Conservation (phyloP, 257 asterid species). For the Petunia axillaris region DNA sequence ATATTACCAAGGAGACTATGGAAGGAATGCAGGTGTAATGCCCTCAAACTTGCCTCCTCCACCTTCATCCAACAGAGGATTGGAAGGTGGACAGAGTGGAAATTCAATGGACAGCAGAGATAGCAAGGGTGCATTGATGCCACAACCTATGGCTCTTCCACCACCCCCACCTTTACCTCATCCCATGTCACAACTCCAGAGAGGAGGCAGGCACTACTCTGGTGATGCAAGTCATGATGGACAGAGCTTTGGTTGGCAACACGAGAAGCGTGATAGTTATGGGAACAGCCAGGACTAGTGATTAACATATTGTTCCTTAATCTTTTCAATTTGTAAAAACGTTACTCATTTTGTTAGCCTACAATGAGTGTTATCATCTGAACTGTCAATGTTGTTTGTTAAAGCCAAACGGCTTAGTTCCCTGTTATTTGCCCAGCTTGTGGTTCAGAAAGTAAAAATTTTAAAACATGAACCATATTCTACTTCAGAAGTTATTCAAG, state of each 20-base stretch:
- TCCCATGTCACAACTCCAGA: conserved; percentile 51
- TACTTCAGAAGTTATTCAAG: not conserved
- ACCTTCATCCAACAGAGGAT: conserved; percentile 47
- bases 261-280: conserved; percentile 56
- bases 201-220: conserved; percentile 57
- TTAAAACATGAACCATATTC: not conserved
- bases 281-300: conserved; percentile 55
- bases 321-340: not conserved
- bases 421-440: not conserved
- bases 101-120: conserved; percentile 52
- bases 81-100: conserved; percentile 58
- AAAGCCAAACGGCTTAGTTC: not conserved
- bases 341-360: not conserved
- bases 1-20: conserved; percentile 37
- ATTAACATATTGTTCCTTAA: not conserved
- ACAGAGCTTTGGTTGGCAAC: conserved; percentile 74
- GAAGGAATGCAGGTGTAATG: conserved; percentile 49
- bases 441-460: not conserved
- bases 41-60: conserved; percentile 45
- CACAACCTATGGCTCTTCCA: conserved; percentile 57
- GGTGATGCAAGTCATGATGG: conserved; percentile 63
- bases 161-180: conserved; percentile 66
- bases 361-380: not conserved
- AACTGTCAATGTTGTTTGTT: not conserved
- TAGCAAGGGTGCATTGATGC: conserved; percentile 61